phyloP scores from a whole-genome alignment of 495 filamentous ascomycete species.

The Cairneyella variabilis region DNA sequence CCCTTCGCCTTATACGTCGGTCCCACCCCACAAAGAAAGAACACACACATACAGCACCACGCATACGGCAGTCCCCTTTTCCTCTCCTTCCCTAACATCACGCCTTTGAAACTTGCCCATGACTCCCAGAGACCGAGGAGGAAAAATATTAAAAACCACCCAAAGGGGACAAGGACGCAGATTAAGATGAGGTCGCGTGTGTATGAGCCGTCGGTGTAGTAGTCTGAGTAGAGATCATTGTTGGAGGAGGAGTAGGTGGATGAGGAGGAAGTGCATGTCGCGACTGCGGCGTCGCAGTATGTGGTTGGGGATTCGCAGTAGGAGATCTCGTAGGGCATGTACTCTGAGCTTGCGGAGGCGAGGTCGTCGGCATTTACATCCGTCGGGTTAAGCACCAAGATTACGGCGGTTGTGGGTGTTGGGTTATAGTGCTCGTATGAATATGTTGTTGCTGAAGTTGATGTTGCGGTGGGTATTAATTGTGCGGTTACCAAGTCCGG shows the following conservation, averaged over 20 bases:
- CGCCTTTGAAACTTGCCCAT: slow-evolving; percentile 46
- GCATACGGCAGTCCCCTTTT: slow-evolving; percentile 45
- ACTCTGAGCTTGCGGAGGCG: slow-evolving; percentile 11
- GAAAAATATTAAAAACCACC: slow-evolving; percentile 33
- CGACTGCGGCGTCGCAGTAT: slow-evolving; percentile 9
- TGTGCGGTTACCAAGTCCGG: slow-evolving; percentile 31
- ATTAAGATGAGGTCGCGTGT: slow-evolving; percentile 34
- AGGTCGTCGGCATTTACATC: slow-evolving; percentile 13
- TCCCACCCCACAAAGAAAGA: slow-evolving; percentile 38
- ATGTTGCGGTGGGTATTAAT: slow-evolving; percentile 31
- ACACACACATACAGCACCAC: slow-evolving; percentile 41
- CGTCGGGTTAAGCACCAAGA: slow-evolving; percentile 25
- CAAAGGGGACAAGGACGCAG: slow-evolving; percentile 30
- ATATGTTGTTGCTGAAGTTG: slow-evolving; percentile 30
- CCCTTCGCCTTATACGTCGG: slow-evolving; percentile 35
- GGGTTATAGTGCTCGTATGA: slow-evolving; percentile 32
- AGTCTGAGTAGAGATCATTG: neutral
- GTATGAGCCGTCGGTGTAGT: slow-evolving; percentile 20
- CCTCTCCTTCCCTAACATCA: slow-evolving; percentile 46
- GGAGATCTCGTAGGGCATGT: neutral
- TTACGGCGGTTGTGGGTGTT: slow-evolving; percentile 26
- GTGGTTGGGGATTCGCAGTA: slow-evolving; percentile 19
- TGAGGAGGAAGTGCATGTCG: slow-evolving; percentile 18
- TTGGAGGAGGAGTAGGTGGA: slow-evolving; percentile 3
- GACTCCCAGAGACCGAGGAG: slow-evolving; percentile 45